Evolutionary conservation across 371 early-diverging fungal species (phyloP).

Genomic region (Rhizopus delemar): DNA sequence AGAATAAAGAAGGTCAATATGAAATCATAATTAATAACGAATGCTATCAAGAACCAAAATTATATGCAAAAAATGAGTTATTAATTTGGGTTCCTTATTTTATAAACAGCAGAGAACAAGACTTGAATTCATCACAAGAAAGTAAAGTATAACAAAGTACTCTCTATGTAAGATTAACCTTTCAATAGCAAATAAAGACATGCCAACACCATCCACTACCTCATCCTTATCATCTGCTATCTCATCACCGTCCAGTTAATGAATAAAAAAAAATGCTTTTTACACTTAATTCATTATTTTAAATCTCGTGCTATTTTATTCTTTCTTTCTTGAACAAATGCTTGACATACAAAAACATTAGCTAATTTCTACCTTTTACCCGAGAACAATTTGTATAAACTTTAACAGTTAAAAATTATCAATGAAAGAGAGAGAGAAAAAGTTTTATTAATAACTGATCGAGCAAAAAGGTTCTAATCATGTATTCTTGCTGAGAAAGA

Average conservation of each 20-base stretch:
- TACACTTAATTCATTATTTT: too few relatives aligned
- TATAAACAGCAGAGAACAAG: constrained; percentile 11
- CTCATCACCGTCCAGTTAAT: not conserved
- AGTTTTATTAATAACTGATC: too few relatives aligned
- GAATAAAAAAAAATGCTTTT: too few relatives aligned
- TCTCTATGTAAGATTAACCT: not conserved
- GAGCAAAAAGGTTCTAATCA: too few relatives aligned
- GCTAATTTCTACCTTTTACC: too few relatives aligned
- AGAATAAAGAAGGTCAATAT: constrained; percentile 8
- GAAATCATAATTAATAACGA: constrained; percentile 8
- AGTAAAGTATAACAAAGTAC: not conserved
- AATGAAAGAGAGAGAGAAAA: too few relatives aligned
- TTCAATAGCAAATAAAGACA: not conserved
- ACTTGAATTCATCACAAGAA: constrained; percentile 24
- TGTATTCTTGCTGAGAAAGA: too few relatives aligned
- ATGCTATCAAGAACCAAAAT: not conserved
- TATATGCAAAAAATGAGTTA: constrained; percentile 16
- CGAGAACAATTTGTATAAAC: too few relatives aligned
- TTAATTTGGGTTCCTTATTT: constrained; percentile 26
- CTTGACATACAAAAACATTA: too few relatives aligned
- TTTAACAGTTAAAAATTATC: too few relatives aligned
- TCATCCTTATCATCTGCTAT: not conserved
- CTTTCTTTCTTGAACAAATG: too few relatives aligned
- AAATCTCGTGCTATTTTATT: too few relatives aligned
- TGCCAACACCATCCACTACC: not conserved